Conservation (phyloP, 1,284 basidiomycete genomes). For the Stereum hirsutum region DNA sequence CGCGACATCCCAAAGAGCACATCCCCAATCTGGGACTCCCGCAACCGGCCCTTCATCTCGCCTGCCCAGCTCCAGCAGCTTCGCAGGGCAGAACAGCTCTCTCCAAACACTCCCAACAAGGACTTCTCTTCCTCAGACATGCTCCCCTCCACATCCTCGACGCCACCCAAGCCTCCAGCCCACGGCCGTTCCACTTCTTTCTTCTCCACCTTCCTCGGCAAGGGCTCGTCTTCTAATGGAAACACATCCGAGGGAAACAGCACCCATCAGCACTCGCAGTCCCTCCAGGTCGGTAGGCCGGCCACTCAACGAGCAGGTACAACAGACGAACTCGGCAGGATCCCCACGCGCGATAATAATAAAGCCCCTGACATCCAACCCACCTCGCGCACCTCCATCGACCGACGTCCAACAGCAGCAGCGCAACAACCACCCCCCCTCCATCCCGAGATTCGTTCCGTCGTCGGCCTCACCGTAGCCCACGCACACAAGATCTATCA, state of each 20-base stretch:
- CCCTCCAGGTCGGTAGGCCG: constrained; percentile 3
- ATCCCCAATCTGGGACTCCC: constrained; percentile 34
- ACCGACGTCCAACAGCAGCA: constrained; percentile 10
- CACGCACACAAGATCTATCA: constrained; percentile 76
- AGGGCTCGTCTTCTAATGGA: constrained; percentile 3
- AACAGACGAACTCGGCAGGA: constrained; percentile 7
- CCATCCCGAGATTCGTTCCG: constrained; percentile 73
- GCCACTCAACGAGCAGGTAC: background rate
- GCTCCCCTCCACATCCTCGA: constrained; percentile 12
- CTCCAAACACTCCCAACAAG: constrained; percentile 16
- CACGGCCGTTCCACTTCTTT: constrained; percentile 26
- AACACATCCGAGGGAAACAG: background rate
- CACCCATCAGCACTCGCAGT: background rate
- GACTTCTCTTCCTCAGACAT: constrained; percentile 10
- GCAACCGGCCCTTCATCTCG: constrained; percentile 38
- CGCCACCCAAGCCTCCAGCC: constrained; percentile 10
- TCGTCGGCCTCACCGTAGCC: constrained; percentile 56
- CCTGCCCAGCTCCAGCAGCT: constrained; percentile 39
- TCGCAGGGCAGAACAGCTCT: constrained; percentile 16
- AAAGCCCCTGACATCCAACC: background rate
- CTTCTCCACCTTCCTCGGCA: constrained; percentile 31
- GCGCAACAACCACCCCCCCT: constrained; percentile 26
- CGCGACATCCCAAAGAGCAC: no score
- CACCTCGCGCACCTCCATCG: constrained; percentile 3
- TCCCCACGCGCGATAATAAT: background rate